Evolutionary conservation across 805 yeast species (phyloP), one percentile per base, ranked within the genome.

Genomic region (Vanderwaltozyma verrucispora): DNA sequence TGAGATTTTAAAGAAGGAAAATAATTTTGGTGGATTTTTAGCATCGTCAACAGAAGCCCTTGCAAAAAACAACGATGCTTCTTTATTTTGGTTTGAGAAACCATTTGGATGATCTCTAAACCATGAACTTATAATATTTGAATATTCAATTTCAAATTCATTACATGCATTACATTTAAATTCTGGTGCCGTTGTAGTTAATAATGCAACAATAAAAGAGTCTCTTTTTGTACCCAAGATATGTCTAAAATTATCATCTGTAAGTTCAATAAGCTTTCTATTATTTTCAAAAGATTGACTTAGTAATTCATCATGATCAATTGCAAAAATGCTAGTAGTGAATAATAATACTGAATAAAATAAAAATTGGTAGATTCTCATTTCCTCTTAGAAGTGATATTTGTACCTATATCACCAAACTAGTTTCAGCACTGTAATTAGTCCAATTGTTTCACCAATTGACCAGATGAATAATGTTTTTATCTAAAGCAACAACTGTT

Each of bases 81-180:
- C 40, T 5, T 46, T 45, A 11, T 45, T 42, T 5, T 35, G 32
- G 5, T 37, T 39, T n/a, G 60, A 50, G 10, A 47, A 71, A 28
- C 65, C 72, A 41, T 64, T 62, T 15, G 85, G 80, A 49, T 73
- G 77, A 30, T 71, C 77, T 27, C 65, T 54, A 39, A 63, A 53
- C 78, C 80, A 82, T 18, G 87, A 77, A 36, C 64, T 50, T 6
- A 84, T 92, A 29, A 86, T 60, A 30, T 61, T 52, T 14, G 70
- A 71, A 51, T 59, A 83, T 30, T 71, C 72, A 2, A 96, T 94
- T 18, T 69, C 74, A 48, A 82, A 71, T 33, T 77, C 75, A 10
- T 62, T 49, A 69, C 98, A 89, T 35, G 83, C 65, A 1, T 65
- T 64, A 63, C 97, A 89, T 13, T 83, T 84, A 53, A 87, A 71